A percentile compares a stretch with the other conserved stretches of the same genome.
Evolutionary conservation across 2,329 filamentous ascomycete genomes (phyloP).

Genomic region (Scedosporium apiospermum): DNA sequence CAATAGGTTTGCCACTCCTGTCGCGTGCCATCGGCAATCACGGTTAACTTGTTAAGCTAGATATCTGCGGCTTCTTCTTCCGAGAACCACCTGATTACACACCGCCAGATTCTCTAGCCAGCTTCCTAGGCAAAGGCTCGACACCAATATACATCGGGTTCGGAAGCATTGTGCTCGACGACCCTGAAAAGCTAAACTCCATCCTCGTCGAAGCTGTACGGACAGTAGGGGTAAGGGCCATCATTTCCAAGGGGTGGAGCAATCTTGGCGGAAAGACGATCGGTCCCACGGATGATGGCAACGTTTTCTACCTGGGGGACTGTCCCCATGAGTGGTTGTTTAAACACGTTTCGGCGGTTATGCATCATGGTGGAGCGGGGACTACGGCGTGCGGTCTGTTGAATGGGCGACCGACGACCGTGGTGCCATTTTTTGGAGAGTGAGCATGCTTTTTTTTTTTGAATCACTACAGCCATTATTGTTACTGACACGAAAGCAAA

Average conservation of each 20-base stretch:
- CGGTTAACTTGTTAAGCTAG: constrained; percentile 7
- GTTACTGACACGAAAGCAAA: background rate
- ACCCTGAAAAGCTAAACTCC: constrained; percentile 57
- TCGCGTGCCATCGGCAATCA: background rate
- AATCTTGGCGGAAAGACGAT: constrained; percentile 45
- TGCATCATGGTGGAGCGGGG: constrained; percentile 71
- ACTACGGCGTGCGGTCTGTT: constrained; percentile 68
- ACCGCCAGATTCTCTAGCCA: constrained; percentile 41
- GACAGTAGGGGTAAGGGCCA: constrained; percentile 55
- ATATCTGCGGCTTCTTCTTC: constrained; percentile 57
- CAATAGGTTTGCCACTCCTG: constrained; percentile 42
- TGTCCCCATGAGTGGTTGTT: constrained; percentile 73
- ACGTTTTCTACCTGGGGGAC: constrained; percentile 64
- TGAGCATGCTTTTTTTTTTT: background rate
- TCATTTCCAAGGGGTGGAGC: constrained; percentile 71
- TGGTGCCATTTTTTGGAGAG: constrained; percentile 73
- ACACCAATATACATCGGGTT: constrained; percentile 67
- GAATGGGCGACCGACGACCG: constrained; percentile 62
- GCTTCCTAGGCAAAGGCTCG: constrained; percentile 47
- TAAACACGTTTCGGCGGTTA: constrained; percentile 52
- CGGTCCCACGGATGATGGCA: constrained; percentile 26
- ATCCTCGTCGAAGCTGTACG: constrained; percentile 63
- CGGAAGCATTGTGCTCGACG: constrained; percentile 66
- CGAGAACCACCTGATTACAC: constrained; percentile 45
- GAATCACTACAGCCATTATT: background rate